Evolutionary conservation across 495 filamentous ascomycete genomes (phyloP), one percentile per base, ranked within the genome.

Genomic region (Platismatia glauca): DNA sequence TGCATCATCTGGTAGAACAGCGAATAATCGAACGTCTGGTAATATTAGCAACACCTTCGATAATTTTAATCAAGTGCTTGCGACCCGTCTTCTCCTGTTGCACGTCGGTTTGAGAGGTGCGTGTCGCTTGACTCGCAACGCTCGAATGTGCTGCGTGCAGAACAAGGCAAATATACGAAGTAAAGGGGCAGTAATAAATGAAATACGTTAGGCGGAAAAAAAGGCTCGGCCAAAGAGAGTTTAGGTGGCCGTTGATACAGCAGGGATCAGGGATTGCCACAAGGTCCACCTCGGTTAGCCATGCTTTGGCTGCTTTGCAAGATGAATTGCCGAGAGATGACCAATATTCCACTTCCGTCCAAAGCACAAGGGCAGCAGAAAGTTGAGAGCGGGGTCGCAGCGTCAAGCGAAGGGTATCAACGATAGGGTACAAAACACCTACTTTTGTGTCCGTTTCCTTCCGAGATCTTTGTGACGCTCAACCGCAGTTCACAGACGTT

Each of bases 1-100:
- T 41, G 48, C n/a, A 24, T 41, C 46, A 31, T 39, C 59, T 50
- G 46, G 59, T 13, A 29, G 8, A 41, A 34, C 29, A 38, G 27
- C 39, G 56, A 43, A 58, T 20, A 31, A 61, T 55, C n/a, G n/a
- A n/a, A n/a, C n/a, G n/a, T n/a, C 22, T 43, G 4, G 20, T 55
- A 48, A 24, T 27, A 48, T 13, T 13, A 12, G 27, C 3, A 27
- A 27, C 16, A 24, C 11, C 7, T 27, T 3, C 7, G 27, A 48
- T 15, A 15, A 11, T 27, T 27, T n/a, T 48, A 27, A 52, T 27
- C 11, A 52, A 5, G 27, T 52, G 4, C 27, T 52, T 52, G 48
- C 48, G 48, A 52, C 48, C 46, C 46, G 46, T 50, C 46, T 52
- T 31, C 48, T 31, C 24, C 27, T 52, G 24, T 16, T 52, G 48